A percentile compares a stretch with the other conserved stretches of the same genome.
phyloP scores from a whole-genome alignment of 345 rosid species.

The Populus tremula region DNA sequence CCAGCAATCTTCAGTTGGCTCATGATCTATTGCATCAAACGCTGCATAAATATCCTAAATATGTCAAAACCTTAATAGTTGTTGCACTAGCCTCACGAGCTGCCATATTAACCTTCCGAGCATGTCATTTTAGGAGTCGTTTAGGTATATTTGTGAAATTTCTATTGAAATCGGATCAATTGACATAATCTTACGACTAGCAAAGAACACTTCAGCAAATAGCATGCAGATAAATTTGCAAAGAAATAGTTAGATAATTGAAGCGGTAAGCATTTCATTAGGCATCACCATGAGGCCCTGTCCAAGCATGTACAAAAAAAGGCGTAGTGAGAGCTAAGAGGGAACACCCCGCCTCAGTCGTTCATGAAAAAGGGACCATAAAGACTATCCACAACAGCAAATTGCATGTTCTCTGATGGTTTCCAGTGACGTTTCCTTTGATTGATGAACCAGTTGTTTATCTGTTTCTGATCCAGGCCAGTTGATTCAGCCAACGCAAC shows the following conservation, averaged over 20 bases:
- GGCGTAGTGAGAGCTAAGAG: background rate
- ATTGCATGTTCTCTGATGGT: slow-evolving; percentile 50
- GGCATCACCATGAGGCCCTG: background rate
- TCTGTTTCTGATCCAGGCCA: slow-evolving; percentile 57
- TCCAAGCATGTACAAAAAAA: slow-evolving; percentile 10
- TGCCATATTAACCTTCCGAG: background rate
- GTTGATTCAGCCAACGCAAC: slow-evolving; percentile 43
- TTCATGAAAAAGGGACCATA: slow-evolving; percentile 31
- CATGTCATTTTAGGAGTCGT: background rate
- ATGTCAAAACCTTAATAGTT: no score
- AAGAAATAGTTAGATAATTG: background rate
- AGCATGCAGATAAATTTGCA: background rate
- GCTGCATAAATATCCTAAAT: no score
- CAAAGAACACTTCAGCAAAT: background rate
- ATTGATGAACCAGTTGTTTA: slow-evolving; percentile 64
- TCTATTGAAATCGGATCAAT: background rate
- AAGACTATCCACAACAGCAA: slow-evolving; percentile 41
- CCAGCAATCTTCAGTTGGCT: no score
- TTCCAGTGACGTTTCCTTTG: slow-evolving; percentile 68
- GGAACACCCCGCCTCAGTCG: slow-evolving; percentile 3
- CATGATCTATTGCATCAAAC: no score
- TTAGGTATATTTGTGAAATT: background rate
- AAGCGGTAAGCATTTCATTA: background rate
- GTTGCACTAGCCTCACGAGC: no score
- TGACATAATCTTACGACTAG: background rate